Evolutionary conservation across 2,329 filamentous ascomycete genomes (phyloP).

Genomic region (Harringtonia aguacate): DNA sequence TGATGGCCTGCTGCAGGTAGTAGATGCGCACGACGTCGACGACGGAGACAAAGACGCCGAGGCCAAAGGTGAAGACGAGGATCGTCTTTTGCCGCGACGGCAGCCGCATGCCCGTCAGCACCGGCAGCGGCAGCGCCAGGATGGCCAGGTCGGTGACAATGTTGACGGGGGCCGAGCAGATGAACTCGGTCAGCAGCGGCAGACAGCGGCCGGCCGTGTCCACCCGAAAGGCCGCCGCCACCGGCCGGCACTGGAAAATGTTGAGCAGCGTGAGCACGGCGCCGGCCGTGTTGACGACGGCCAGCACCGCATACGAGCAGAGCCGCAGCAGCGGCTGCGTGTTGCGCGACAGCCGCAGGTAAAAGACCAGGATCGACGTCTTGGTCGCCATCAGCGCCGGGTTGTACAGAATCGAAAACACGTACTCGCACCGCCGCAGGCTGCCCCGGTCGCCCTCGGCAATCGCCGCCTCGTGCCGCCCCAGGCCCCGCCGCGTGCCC

Average conservation of each 20-base stretch:
- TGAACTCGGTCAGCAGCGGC: constrained; percentile 50
- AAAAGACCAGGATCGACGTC: constrained; percentile 86
- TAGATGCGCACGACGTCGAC: constrained; percentile 86
- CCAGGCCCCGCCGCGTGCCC: constrained; percentile 54
- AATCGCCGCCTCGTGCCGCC: constrained; percentile 55
- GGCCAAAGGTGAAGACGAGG: constrained; percentile 71
- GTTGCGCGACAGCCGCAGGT: constrained; percentile 70
- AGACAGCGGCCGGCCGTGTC: constrained; percentile 33
- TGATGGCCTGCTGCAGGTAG: constrained; percentile 68
- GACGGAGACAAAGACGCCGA: constrained; percentile 78
- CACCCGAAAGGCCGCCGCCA: constrained; percentile 60
- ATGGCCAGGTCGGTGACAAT: constrained; percentile 86
- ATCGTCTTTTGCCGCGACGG: constrained; percentile 82
- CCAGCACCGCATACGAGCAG: constrained; percentile 70
- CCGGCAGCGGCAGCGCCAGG: constrained; percentile 76
- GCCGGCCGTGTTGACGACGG: constrained; percentile 69
- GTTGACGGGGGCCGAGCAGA: constrained; percentile 77
- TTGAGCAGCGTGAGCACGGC: constrained; percentile 74
- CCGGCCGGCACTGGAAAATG: constrained; percentile 73
- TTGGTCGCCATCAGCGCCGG: constrained; percentile 86
- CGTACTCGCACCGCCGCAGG: constrained; percentile 51
- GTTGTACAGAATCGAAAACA: constrained; percentile 61
- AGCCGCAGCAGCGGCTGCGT: constrained; percentile 65
- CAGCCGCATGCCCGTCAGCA: constrained; percentile 76
- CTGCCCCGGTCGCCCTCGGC: constrained; percentile 31